Base-by-base conservation (phyloP, 2,329 filamentous ascomycete genomes). In the Colletotrichum tropicale region DNA sequence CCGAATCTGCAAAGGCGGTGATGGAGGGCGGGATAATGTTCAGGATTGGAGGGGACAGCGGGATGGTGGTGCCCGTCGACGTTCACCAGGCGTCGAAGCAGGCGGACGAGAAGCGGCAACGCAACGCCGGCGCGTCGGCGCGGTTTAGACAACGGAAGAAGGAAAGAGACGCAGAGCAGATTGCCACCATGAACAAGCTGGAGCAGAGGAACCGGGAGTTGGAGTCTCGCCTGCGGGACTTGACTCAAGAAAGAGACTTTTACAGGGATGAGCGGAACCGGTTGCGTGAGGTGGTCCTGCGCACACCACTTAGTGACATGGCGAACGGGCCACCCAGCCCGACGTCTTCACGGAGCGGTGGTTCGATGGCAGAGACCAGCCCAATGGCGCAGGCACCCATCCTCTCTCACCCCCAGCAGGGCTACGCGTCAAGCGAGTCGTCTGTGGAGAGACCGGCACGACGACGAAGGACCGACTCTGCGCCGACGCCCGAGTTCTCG, bases 61-160 rank as follows among this genome's bases (percentile, higher is more conserved):
- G 69, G 16, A 89, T 91, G 56, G 84, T 88, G 12, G 91, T 96
- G 65, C 93, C 93, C 16, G 92, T 96, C 12, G 95, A 98, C 82
- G 92, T 94, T 58, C 94, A 95, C 79, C 94, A 95, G 80, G 95
- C 94, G 15, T 98, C 95, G 15, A 93, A 93, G 78, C 92, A 95
- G 80, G 94, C 95, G 52, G 94, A 97, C 80, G 95, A 98, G 83
- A 98, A 97, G 85, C 90, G 95, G 71, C 93, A 94, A 83, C 91
- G 95, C 67, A 98, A 98, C 81, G 95, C 95, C 55, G 94, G 94
- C 64, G 95, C 95, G 8, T 98, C 95, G 72, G 95, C 95, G 64
- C 90, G 95, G 75, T 97, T 98, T 78, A 91, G 95, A 71, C 92
- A 93, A 81, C 91, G 96, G 75, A 93, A 95, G 81, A 98, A 98